Evolutionary conservation across 2,329 filamentous ascomycete species (phyloP), one percentile per base, ranked within the genome.

Genomic region (Epichloe hybrida): DNA sequence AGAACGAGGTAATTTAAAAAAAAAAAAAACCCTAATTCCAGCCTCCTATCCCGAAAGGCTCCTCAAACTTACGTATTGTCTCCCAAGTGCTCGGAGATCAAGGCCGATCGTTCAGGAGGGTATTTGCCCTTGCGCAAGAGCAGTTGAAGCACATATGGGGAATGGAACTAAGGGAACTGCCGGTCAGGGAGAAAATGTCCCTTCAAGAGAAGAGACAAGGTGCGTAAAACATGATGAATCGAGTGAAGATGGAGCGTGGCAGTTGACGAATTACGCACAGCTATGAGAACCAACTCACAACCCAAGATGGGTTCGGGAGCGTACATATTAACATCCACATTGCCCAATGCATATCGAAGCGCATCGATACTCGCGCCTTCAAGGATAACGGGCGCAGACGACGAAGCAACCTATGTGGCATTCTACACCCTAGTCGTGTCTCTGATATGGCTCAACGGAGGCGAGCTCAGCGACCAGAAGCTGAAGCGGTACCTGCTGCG

Each of bases 111-210:
- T 97, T 96, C 65, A 89, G 81, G 62, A 65, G 69, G 12, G 80
- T 96, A 3, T 96, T 95, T 61, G 77, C 79, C 0, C 72, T 77
- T 40, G 88, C 91, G 41, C 91, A 98, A 65, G 67, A 72, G 36
- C 78, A 86, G 57, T 71, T 98, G 38, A 72, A 75, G 46, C 69
- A 70, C 2, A 76, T 83, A 1, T 97, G 95, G 67, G 93, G 93
- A n/a, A 95, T 97, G 89, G 78, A 90, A 64, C 78, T 98, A 74
- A 75, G 80, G 4, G 90, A 96, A 67, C 73, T 97, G 47, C 89
- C 93, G 0, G 73, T 77, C 1, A 79, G 78, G 60, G 91, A 96
- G 61, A 94, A 89, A 66, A 76, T 86, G 47, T 88, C 88, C 0
- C 68, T 95, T 36, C 81, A 81, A 53, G 86, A 95, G 56, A 79